Evolutionary conservation across 1,139 yeast genomes (phyloP), one percentile per base, ranked within the genome.

Genomic region (Blastobotrys aristatus): DNA sequence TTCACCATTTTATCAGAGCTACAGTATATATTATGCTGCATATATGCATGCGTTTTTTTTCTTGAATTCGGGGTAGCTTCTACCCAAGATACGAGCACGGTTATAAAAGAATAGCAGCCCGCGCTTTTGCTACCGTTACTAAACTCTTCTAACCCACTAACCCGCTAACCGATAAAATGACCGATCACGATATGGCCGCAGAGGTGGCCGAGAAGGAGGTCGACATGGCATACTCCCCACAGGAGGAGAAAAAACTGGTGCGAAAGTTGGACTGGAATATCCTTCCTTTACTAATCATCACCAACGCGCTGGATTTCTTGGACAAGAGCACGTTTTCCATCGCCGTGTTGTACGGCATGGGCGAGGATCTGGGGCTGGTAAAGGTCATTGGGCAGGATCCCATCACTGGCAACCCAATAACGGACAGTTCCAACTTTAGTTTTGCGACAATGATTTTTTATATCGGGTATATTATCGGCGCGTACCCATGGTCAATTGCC

Each of bases 401-500:
- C 6, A 75, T 71, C 44, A 31, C 4, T 8, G 57, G 60, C 14
- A 21, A 39, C 10, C n/a, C 20, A 13, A 44, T 69, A 41, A 60
- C 75, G 43, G 54, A 50, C 3, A 72, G 72, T 16, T 65, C 63
- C 41, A 66, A 71, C 47, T 76, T 72, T 54, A 64, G 73, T 35
- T 74, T 79, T 78, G 57, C 70, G 4, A 69, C 75, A 4, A 65
- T 76, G 6, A 65, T 72, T 43, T 60, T 74, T 39, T 76, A 66
- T 54, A 62, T 76, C 44, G 80, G 80, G 18, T 72, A 70, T 30
- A 60, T 76, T 20, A 67, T 64, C 14, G 71, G 73, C 27, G 66
- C 66, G 57, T 64, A 68, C 57, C 76, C 77, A 2, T 64, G 67
- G 26, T 69, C 73, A 46, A 71, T 68, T 53, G 57, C 77, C 24